Evolutionary conservation across 208 protist genomes (phyloP).

Genomic region (Porcisia hertigi): DNA sequence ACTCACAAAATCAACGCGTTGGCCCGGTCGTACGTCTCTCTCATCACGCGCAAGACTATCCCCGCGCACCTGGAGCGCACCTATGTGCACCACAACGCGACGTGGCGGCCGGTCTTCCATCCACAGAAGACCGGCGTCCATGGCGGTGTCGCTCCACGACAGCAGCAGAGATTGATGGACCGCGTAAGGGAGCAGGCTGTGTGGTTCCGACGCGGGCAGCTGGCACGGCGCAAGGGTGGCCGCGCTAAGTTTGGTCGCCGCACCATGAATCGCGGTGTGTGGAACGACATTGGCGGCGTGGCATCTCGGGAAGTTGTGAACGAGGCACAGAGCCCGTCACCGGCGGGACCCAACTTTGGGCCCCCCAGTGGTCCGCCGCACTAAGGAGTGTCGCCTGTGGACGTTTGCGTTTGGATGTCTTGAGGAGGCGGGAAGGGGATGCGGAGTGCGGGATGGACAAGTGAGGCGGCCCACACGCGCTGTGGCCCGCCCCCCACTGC

Average conservation of each 20-base stretch:
- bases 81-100: conserved; percentile 84
- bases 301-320: conserved; percentile 47
- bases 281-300: conserved; percentile 78
- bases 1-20: conserved; percentile 79
- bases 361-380: conserved; percentile 56
- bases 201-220: conserved; percentile 57
- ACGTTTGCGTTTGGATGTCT: not conserved
- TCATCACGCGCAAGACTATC: conserved; percentile 84
- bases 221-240: conserved; percentile 77
- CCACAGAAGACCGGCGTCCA: conserved; percentile 59
- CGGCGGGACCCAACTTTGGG: conserved; percentile 47
- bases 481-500: not conserved
- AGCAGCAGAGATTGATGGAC: conserved; percentile 83
- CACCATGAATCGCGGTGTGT: conserved; percentile 54
- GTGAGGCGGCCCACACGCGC: not conserved
- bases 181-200: conserved; percentile 64
- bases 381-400: conserved; percentile 9
- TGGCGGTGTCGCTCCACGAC: conserved; percentile 64
- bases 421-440: not conserved
- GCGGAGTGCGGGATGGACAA: not conserved
- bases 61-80: conserved; percentile 77
- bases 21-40: conserved; percentile 73
- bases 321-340: conserved; percentile 38
- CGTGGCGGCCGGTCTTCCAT: conserved; percentile 77
- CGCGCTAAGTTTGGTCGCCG: conserved; percentile 74